These are phyloP conservation scores for Tetrahymena thermophila DNA, from an alignment of 73 alveolate species.

Conservation along the genomic window DNA sequence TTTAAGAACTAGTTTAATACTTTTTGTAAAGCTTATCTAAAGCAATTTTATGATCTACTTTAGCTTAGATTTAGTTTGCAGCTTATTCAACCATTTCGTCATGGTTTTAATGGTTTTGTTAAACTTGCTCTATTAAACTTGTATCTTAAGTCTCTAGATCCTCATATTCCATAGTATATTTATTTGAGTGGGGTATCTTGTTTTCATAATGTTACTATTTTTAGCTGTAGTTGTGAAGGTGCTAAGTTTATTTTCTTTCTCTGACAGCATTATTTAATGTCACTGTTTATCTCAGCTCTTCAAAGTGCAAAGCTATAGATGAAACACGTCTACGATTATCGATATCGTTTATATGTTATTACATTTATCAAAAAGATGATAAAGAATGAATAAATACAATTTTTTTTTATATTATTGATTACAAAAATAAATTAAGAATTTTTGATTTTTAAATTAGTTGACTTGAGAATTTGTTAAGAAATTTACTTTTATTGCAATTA, in stretches of 20 bases:
- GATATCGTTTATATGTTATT: too few relatives aligned
- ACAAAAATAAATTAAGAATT: too few relatives aligned
- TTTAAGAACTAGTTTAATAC: slow-evolving; percentile 44
- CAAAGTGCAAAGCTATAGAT: neutral
- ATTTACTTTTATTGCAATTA: too few relatives aligned
- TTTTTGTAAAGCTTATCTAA: slow-evolving; percentile 37
- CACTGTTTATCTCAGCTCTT: neutral
- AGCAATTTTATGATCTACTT: slow-evolving; percentile 48
- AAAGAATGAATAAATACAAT: too few relatives aligned
- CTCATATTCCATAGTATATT: neutral
- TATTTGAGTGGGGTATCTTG: neutral
- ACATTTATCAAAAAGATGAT: too few relatives aligned
- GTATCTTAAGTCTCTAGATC: too few relatives aligned
- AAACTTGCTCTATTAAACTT: neutral
- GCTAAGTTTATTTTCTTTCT: neutral
- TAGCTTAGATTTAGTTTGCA: neutral
- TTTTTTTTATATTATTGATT: too few relatives aligned
- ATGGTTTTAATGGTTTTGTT: neutral
- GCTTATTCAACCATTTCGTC: neutral
- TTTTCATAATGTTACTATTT: neutral
- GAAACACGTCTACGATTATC: neutral
- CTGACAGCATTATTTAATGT: neutral
- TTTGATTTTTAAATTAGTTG: too few relatives aligned
- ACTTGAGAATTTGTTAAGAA: too few relatives aligned
- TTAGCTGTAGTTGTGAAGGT: neutral